These are phyloP conservation scores for Candida tibetensis DNA, from an alignment of 805 yeast species.

Conservation along the genomic window DNA sequence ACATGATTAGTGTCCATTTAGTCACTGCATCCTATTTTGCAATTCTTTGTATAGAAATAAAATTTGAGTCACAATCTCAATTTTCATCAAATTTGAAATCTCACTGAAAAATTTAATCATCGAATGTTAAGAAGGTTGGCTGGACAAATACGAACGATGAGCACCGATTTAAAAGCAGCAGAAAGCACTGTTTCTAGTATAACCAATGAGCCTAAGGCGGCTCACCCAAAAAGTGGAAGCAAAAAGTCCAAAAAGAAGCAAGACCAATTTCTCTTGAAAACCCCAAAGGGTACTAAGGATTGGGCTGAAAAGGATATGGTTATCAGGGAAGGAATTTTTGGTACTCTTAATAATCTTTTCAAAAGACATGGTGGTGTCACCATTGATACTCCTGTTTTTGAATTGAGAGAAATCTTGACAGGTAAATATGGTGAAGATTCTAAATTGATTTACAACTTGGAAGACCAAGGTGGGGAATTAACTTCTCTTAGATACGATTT, in stretches of 20 bases:
- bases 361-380: constrained; percentile 98
- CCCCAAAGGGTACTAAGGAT: constrained; percentile 96
- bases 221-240: constrained; percentile 7
- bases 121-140: constrained; percentile 3
- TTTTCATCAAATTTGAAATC: background rate
- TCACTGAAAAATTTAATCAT: constrained; percentile 2
- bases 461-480: constrained; percentile 98
- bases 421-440: constrained; percentile 99
- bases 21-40: too few relatives aligned
- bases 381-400: constrained; percentile 97
- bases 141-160: constrained; percentile 17
- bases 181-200: background rate
- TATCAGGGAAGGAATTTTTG: constrained; percentile 83
- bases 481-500: constrained; percentile 93
- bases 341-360: constrained; percentile 68
- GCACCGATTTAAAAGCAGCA: constrained; percentile 16
- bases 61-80: too few relatives aligned
- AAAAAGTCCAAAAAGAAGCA: constrained; percentile 32
- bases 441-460: constrained; percentile 89
- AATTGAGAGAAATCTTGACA: constrained; percentile 87
- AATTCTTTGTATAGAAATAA: too few relatives aligned
- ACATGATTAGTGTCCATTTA: too few relatives aligned
- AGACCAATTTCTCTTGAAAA: constrained; percentile 76
- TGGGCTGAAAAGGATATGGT: constrained; percentile 99
- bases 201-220: constrained; percentile 5